These are phyloP conservation scores for Areca catechu DNA, from an alignment of 176 grass and related monocot species.

Conservation along the genomic window DNA sequence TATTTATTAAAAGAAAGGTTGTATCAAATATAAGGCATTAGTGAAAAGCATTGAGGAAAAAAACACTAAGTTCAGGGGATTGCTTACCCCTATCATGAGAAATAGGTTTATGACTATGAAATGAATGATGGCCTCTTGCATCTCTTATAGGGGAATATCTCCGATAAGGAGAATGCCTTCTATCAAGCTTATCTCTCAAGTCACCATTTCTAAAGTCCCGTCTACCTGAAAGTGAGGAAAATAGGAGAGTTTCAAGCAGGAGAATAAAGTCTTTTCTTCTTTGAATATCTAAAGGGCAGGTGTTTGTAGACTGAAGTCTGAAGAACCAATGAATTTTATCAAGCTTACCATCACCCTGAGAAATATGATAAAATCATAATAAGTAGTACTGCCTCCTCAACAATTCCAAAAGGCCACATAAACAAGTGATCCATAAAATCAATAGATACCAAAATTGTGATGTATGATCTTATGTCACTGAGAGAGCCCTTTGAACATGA, in stretches of 20 bases:
- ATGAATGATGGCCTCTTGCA: constrained; percentile 39
- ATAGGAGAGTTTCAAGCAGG: constrained; percentile 1
- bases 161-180: constrained; percentile 58
- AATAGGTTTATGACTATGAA: constrained; percentile 37
- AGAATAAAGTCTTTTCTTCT: constrained; percentile 6
- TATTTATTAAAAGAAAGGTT: background rate
- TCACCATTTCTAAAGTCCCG: constrained; percentile 53
- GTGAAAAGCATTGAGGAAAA: constrained; percentile 2
- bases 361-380: constrained; percentile 42
- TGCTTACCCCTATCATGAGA: constrained; percentile 53
- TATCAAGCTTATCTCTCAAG: constrained; percentile 59
- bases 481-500: constrained; percentile 31
- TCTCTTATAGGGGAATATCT: constrained; percentile 60
- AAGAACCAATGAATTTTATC: constrained; percentile 32
- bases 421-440: constrained; percentile 39
- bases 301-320: constrained; percentile 15
- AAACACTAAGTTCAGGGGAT: background rate
- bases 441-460: constrained; percentile 41
- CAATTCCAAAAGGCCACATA: constrained; percentile 32
- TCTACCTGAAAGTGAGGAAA: constrained; percentile 33
- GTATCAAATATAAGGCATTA: background rate
- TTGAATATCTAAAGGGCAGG: constrained; percentile 13
- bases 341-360: constrained; percentile 68
- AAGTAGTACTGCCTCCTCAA: constrained; percentile 45
- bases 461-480: constrained; percentile 27